Conservation (phyloP, 768 basidiomycete genomes). For the Ramaria sp. region DNA sequence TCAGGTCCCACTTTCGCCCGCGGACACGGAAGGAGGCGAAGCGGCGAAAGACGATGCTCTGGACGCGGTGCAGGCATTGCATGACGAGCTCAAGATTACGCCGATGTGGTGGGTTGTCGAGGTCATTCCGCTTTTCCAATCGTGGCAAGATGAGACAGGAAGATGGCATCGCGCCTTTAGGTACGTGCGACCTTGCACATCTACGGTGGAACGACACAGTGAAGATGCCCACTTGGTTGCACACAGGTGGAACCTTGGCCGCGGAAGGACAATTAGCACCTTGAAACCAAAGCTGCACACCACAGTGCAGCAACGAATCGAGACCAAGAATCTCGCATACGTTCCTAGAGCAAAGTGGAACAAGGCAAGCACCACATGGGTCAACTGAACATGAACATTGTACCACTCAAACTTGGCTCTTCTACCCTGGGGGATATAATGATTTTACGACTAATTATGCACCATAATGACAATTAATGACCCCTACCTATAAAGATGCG, state of each 20-base stretch:
- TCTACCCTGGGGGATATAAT: neutral
- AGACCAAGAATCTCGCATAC: constrained; percentile 37
- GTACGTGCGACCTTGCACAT: constrained; percentile 29
- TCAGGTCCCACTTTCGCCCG: no score
- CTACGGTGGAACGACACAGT: constrained; percentile 9
- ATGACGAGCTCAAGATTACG: constrained; percentile 38
- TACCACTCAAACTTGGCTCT: no score
- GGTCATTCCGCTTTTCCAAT: constrained; percentile 41
- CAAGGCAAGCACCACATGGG: neutral
- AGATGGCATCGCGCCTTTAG: constrained; percentile 43
- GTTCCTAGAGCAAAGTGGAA: constrained; percentile 41
- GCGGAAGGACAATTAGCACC: constrained; percentile 38
- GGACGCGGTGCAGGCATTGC: constrained; percentile 37
- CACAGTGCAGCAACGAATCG: constrained; percentile 52
- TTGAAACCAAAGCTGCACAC: constrained; percentile 49
- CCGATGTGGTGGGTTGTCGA: constrained; percentile 67
- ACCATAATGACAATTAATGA: no score
- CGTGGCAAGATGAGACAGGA: constrained; percentile 46
- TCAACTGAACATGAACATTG: neutral
- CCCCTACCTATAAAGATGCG: no score
- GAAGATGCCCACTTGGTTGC: neutral
- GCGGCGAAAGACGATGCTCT: constrained; percentile 16
- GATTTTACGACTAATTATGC: neutral
- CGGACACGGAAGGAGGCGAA: neutral
- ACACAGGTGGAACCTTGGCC: constrained; percentile 43